phyloP scores from a whole-genome alignment of 768 basidiomycete genomes.

The Sarcomyxa edulis region DNA sequence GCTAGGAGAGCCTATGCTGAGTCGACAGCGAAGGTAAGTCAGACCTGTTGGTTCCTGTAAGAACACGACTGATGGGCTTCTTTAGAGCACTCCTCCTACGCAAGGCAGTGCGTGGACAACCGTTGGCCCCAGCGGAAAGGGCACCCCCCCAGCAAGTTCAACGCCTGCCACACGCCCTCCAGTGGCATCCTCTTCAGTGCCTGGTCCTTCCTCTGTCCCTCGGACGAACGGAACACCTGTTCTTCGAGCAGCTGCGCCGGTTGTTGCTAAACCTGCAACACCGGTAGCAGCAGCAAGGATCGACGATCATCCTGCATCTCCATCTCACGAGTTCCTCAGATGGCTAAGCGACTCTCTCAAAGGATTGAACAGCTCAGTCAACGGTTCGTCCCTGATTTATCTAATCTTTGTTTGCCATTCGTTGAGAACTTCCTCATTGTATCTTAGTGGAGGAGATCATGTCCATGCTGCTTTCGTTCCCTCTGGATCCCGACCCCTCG shows the following conservation, averaged over 20 bases:
- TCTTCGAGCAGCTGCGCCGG: constrained; percentile 28
- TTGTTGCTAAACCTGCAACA: constrained; percentile 26
- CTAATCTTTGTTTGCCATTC: not conserved
- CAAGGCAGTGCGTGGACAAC: constrained; percentile 74
- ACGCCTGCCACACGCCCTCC: constrained; percentile 30
- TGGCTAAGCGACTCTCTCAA: constrained; percentile 88
- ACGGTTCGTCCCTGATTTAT: constrained; percentile 44
- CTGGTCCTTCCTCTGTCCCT: constrained; percentile 21
- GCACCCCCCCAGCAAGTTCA: constrained; percentile 26
- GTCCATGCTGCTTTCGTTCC: constrained; percentile 92
- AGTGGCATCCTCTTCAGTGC: constrained; percentile 22
- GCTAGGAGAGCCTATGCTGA: constrained; percentile 77
- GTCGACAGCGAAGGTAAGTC: constrained; percentile 62
- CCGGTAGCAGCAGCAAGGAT: constrained; percentile 31
- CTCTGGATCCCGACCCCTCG: constrained; percentile 78
- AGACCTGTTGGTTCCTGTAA: constrained; percentile 1
- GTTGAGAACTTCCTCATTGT: constrained; percentile 5
- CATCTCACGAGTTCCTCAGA: constrained; percentile 87
- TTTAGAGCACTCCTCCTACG: constrained; percentile 13
- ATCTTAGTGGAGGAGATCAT: constrained; percentile 91
- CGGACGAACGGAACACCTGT: constrained; percentile 36
- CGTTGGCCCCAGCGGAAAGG: constrained; percentile 76
- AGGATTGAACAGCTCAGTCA: constrained; percentile 66
- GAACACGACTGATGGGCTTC: not conserved
- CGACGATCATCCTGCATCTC: constrained; percentile 62